Percentiles rank a stretch among this genome's conserved stretches.
phyloP scores from a whole-genome alignment of 306 rosid genomes.

The Hippophae gyantsensis region DNA sequence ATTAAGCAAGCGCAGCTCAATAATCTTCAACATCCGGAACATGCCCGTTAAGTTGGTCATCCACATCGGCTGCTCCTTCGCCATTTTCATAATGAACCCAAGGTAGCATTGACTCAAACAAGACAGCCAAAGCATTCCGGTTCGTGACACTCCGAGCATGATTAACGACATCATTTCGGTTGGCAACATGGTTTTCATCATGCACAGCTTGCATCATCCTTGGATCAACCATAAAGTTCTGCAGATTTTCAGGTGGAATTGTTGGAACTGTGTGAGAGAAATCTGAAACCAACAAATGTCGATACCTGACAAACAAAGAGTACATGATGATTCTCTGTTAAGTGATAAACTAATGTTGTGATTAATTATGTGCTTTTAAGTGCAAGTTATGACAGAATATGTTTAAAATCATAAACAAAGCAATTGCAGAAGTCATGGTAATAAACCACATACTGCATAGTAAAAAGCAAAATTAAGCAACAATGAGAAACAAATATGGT shows the following conservation, averaged over 20 bases:
- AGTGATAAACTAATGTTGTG: neutral
- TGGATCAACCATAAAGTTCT: constrained; percentile 58
- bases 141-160: neutral
- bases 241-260: constrained; percentile 80
- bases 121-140: too few relatives aligned
- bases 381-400: neutral
- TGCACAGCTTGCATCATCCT: constrained; percentile 47
- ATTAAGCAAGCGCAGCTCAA: too few relatives aligned
- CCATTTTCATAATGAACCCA: too few relatives aligned
- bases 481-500: neutral
- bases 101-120: too few relatives aligned
- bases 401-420: neutral
- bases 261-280: constrained; percentile 69
- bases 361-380: neutral
- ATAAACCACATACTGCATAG: neutral
- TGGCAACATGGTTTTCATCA: constrained; percentile 40
- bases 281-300: constrained; percentile 78
- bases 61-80: too few relatives aligned
- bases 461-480: constrained; percentile 7
- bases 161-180: constrained; percentile 40
- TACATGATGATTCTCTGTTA: constrained; percentile 12
- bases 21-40: too few relatives aligned
- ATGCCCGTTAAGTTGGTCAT: too few relatives aligned
- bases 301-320: constrained; percentile 50
- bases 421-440: neutral